phyloP scores from a whole-genome alignment of 305 asterid species.

The Fraxinus albicans region DNA sequence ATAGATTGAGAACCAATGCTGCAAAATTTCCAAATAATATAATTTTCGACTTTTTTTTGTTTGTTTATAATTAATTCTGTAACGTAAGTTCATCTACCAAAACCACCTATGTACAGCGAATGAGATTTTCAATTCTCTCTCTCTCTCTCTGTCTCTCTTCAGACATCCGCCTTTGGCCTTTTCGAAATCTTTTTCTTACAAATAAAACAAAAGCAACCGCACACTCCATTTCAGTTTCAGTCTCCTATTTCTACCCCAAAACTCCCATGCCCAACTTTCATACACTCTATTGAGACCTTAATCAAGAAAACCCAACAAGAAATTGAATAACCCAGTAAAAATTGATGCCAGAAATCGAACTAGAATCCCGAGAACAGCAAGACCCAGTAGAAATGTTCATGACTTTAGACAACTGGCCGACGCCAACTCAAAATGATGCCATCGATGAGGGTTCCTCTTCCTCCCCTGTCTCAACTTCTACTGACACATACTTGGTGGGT shows the following conservation, averaged over 20 bases:
- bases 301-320: constrained; percentile 2
- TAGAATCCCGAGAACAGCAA: constrained; percentile 5
- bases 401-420: constrained; percentile 49
- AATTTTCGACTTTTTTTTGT: not conserved
- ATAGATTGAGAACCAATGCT: not conserved
- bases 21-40: not conserved
- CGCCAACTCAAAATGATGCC: constrained; percentile 21
- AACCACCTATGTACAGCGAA: not conserved
- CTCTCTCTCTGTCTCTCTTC: not conserved
- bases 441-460: constrained; percentile 17
- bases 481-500: constrained; percentile 55
- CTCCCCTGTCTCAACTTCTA: constrained; percentile 5
- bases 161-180: constrained; percentile 7
- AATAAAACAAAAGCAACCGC: not conserved
- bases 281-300: not conserved
- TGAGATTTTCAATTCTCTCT: not conserved
- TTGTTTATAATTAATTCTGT: not conserved
- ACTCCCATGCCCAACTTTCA: not conserved
- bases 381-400: constrained; percentile 49
- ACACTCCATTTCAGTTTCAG: constrained; percentile 1
- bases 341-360: constrained; percentile 31
- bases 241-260: constrained; percentile 4
- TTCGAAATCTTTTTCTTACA: not conserved
- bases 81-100: not conserved
- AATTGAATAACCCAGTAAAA: not conserved